Conservation (phyloP, 371 early-diverging fungal genomes). For the Saksenaea oblongispora region DNA sequence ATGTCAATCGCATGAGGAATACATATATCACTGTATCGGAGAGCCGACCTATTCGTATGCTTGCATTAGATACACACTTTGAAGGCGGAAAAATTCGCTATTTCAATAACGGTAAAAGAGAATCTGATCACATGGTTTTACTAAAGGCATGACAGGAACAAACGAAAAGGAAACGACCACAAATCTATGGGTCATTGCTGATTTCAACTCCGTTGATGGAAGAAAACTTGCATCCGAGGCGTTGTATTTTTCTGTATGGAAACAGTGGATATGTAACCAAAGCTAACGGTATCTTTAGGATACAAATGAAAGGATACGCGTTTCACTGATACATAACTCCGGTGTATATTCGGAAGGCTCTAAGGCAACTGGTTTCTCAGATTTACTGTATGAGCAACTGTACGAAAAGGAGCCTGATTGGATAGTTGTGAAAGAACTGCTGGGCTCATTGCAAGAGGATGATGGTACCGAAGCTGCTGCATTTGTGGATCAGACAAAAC, state of each 20-base stretch:
- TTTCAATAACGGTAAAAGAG: slow-evolving; percentile 4
- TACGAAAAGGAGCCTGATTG: slow-evolving; percentile 3
- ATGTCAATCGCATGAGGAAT: slow-evolving; percentile 63
- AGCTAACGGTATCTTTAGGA: slow-evolving; percentile 15
- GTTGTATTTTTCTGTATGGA: slow-evolving; percentile 38
- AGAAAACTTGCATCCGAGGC: slow-evolving; percentile 51
- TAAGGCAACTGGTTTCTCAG: slow-evolving; percentile 9
- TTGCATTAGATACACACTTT: slow-evolving; percentile 12
- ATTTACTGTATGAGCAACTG: slow-evolving; percentile 14
- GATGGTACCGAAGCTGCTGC: slow-evolving; percentile 13
- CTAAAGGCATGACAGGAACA: slow-evolving; percentile 12
- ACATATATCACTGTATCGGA: slow-evolving; percentile 64
- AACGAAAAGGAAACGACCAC: slow-evolving; percentile 15
- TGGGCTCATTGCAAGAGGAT: neutral
- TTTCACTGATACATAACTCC: slow-evolving; percentile 54
- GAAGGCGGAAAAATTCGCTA: slow-evolving; percentile 12
- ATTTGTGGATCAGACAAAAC: slow-evolving; percentile 17
- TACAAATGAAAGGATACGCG: slow-evolving; percentile 33
- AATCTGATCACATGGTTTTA: neutral
- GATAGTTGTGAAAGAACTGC: slow-evolving; percentile 2
- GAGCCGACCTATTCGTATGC: slow-evolving; percentile 50
- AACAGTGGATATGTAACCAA: neutral
- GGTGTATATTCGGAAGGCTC: neutral
- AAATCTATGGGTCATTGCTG: slow-evolving; percentile 54
- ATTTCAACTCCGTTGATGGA: slow-evolving; percentile 58